Conservation (phyloP, 2,329 filamentous ascomycete species). For the Arthrobotrys musiformis region DNA sequence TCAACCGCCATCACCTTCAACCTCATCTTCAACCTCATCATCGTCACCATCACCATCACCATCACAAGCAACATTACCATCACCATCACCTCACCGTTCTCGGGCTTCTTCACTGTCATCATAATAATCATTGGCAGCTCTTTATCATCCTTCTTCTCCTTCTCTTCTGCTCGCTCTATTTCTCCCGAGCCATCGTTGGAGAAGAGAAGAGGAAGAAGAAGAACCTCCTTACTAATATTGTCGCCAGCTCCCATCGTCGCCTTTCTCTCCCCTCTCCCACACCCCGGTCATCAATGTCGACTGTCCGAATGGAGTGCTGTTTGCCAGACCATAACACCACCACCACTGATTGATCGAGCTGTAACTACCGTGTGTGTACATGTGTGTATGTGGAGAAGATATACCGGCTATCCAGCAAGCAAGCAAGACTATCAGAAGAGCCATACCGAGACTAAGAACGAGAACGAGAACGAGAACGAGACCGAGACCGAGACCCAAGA, state of each 20-base stretch:
- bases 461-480: not conserved
- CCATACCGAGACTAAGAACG: too few species aligned
- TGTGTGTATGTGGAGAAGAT: not conserved
- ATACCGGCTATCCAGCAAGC: not conserved
- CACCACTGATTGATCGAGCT: conserved; percentile 25
- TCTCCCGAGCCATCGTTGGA: not conserved
- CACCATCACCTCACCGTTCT: not conserved
- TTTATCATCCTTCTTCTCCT: not conserved
- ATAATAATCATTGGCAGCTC: not conserved
- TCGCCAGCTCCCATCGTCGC: conserved; percentile 17
- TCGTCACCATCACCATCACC: not conserved
- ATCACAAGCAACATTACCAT: not conserved
- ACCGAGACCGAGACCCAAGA: too few species aligned
- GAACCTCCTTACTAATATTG: not conserved
- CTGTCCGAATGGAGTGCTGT: conserved; percentile 43
- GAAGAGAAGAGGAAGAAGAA: not conserved
- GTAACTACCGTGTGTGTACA: not conserved
- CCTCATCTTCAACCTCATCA: not conserved
- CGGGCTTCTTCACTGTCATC: not conserved
- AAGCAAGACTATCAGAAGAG: not conserved
- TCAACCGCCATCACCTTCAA: not conserved
- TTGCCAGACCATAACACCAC: conserved; percentile 22
- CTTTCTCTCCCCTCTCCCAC: not conserved
- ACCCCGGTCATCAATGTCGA: conserved; percentile 43
- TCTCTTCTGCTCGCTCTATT: too few species aligned